A percentile compares a stretch with the other conserved stretches of the same genome.
phyloP scores from a whole-genome alignment of 345 rosid species.

The Moricandia moricandioides region DNA sequence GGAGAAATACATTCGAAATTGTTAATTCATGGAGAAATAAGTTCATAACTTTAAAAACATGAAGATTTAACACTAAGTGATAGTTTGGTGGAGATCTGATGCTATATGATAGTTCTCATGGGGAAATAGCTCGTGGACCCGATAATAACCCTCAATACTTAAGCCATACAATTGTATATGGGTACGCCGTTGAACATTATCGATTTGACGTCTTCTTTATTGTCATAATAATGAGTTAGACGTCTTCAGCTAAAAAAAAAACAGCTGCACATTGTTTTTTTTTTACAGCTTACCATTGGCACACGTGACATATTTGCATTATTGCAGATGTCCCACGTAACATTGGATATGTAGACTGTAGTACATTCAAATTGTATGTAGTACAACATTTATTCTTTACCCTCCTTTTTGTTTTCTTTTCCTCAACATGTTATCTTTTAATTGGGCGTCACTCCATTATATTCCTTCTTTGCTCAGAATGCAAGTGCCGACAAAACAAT shows the following conservation, averaged over 20 bases:
- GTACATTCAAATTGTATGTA: slow-evolving; percentile 23
- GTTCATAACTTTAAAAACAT: too few relatives aligned
- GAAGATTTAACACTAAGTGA: too few relatives aligned
- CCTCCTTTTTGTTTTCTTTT: slow-evolving; percentile 9
- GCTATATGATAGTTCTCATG: too few relatives aligned
- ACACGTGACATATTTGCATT: slow-evolving; percentile 16
- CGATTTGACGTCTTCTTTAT: background rate
- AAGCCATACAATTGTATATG: background rate
- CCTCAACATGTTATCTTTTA: background rate
- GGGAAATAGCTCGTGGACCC: too few relatives aligned
- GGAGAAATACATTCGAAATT: too few relatives aligned
- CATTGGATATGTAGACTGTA: slow-evolving; percentile 12
- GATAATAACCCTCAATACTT: too few relatives aligned
- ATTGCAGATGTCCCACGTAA: slow-evolving; percentile 7
- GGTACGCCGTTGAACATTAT: slow-evolving; percentile 8
- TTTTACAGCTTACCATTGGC: too few relatives aligned
- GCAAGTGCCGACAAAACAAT: background rate
- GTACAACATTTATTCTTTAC: slow-evolving; percentile 13
- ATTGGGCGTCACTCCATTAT: slow-evolving; percentile 4
- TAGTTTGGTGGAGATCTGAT: too few relatives aligned
- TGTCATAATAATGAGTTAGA: background rate
- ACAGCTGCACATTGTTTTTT: background rate
- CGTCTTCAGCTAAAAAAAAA: background rate
- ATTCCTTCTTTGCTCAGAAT: slow-evolving; percentile 8
- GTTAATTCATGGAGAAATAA: too few relatives aligned